A percentile compares a stretch with the other conserved stretches of the same genome.
Conservation (phyloP, 805 yeast genomes). For the Blastobotrys terrestris region DNA sequence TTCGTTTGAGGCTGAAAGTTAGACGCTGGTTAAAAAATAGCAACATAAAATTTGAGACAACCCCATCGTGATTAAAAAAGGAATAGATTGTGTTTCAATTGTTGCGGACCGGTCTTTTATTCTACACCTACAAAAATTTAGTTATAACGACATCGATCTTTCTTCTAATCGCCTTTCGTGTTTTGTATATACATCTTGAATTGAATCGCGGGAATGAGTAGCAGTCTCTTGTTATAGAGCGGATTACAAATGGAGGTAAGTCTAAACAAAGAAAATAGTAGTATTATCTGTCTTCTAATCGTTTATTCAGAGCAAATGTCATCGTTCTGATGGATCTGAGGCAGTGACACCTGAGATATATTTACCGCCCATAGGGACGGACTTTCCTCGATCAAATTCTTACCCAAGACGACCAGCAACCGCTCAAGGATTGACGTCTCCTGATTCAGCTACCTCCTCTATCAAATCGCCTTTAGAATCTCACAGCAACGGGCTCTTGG, state of each 20-base stretch:
- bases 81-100: too few species aligned
- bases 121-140: too few species aligned
- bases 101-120: too few species aligned
- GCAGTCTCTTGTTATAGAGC: background rate
- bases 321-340: background rate
- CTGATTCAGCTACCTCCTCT: background rate
- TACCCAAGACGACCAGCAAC: background rate
- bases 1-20: background rate
- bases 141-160: too few species aligned
- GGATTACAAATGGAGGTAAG: background rate
- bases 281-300: background rate
- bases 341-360: background rate
- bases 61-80: background rate
- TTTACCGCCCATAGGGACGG: background rate
- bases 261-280: background rate
- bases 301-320: background rate
- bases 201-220: background rate
- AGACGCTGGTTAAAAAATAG: background rate
- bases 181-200: too few species aligned
- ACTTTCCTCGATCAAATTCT: background rate
- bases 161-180: too few species aligned
- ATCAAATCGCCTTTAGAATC: background rate
- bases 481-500: background rate
- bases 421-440: background rate
- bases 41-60: background rate